A percentile compares a stretch with the other conserved stretches of the same genome.
Conservation (phyloP, 495 filamentous ascomycete genomes). For the Aspergillus taichungensis region DNA sequence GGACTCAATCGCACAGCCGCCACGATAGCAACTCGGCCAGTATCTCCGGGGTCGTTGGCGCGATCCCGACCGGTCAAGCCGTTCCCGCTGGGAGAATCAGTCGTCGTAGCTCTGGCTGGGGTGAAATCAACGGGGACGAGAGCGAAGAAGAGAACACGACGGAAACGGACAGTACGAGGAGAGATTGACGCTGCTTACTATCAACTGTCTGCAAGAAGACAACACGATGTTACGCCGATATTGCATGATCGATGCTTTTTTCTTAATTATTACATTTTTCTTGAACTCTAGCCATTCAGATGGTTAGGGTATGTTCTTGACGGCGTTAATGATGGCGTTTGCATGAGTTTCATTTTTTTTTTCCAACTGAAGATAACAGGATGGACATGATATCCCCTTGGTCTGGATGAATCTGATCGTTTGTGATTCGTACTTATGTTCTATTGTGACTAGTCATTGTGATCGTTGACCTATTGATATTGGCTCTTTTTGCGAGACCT, state of each 20-base stretch:
- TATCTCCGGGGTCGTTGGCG: constrained; percentile 47
- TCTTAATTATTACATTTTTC: too few relatives aligned
- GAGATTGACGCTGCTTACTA: not conserved
- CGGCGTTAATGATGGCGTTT: constrained; percentile 9
- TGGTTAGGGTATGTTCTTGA: not conserved
- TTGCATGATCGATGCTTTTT: too few relatives aligned
- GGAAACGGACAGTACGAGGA: constrained; percentile 10
- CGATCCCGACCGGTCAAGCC: constrained; percentile 25
- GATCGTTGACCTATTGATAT: not conserved
- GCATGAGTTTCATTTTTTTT: constrained; percentile 8
- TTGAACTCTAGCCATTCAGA: not conserved
- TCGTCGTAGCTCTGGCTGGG: constrained; percentile 56
- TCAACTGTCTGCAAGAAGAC: not conserved
- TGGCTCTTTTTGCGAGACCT: too few relatives aligned
- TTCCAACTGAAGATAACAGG: constrained; percentile 5
- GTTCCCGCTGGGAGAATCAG: constrained; percentile 41
- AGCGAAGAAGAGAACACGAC: constrained; percentile 22
- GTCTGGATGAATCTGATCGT: constrained; percentile 10
- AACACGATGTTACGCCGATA: not conserved
- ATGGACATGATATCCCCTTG: constrained; percentile 20
- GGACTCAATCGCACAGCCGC: constrained; percentile 62
- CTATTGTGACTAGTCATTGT: not conserved
- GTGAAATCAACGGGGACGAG: constrained; percentile 44
- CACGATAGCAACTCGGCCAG: constrained; percentile 78
- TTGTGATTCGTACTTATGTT: constrained; percentile 6